Percentiles rank a stretch among this genome's conserved stretches.
Conservation (phyloP, 352 stramenopile genomes). For the Globisporangium cederbergense region DNA sequence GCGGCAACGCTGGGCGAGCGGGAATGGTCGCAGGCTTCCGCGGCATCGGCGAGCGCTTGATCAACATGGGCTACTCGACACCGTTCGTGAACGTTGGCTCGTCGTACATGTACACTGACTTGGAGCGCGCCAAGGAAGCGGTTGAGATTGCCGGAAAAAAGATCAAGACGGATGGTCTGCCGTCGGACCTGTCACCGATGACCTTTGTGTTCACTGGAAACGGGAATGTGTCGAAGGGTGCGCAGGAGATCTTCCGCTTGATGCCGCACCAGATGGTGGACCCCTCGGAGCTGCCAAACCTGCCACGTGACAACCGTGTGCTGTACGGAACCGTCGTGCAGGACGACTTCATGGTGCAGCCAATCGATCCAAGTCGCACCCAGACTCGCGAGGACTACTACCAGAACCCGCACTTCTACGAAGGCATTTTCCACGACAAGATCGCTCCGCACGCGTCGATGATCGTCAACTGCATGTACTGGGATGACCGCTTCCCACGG, state of each 20-base stretch:
- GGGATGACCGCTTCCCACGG: constrained; percentile 93
- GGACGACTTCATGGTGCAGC: constrained; percentile 65
- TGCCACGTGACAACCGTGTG: constrained; percentile 58
- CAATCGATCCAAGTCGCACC: constrained; percentile 25
- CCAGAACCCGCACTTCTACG: constrained; percentile 88
- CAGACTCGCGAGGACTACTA: constrained; percentile 85
- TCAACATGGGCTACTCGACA: constrained; percentile 91
- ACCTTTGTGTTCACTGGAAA: constrained; percentile 93
- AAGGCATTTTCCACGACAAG: constrained; percentile 87
- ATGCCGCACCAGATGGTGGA: constrained; percentile 94
- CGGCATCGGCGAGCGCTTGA: constrained; percentile 90
- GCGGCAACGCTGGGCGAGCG: constrained; percentile 91
- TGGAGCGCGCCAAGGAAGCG: constrained; percentile 85
- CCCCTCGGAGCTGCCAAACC: constrained; percentile 76
- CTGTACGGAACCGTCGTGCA: constrained; percentile 83
- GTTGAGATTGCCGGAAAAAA: constrained; percentile 78
- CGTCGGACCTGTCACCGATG: constrained; percentile 70
- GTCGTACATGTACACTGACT: constrained; percentile 92
- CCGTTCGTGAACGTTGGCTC: constrained; percentile 93
- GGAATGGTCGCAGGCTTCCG: constrained; percentile 94
- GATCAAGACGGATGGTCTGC: constrained; percentile 83
- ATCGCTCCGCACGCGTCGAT: constrained; percentile 90
- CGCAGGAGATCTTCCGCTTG: constrained; percentile 93
- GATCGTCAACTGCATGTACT: constrained; percentile 96
- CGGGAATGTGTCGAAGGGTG: constrained; percentile 93